Conservation (phyloP, 305 asterid species). For the Lippia alba region DNA sequence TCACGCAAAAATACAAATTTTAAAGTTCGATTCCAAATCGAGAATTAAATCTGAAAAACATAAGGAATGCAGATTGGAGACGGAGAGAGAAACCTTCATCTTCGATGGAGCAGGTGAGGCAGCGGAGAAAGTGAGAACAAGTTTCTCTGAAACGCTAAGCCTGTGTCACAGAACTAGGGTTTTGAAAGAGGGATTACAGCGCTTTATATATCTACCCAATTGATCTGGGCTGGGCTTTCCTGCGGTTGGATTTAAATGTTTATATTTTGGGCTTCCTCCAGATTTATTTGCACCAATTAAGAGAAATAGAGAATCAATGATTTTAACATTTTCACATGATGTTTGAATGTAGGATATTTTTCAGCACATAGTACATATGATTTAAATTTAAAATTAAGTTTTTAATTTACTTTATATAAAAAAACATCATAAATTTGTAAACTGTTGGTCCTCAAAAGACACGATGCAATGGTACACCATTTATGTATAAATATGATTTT, state of each 20-base stretch:
- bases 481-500: too few species aligned
- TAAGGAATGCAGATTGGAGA: neutral
- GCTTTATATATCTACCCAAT: neutral
- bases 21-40: neutral
- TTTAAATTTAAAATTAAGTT: too few species aligned
- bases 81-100: conserved; percentile 42
- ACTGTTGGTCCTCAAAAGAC: too few species aligned
- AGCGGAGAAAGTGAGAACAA: neutral
- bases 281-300: too few species aligned
- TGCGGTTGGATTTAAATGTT: neutral
- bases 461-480: too few species aligned
- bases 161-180: conserved; percentile 25
- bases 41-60: neutral
- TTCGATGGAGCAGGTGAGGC: conserved; percentile 37
- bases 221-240: neutral
- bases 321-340: too few species aligned
- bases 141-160: conserved; percentile 24
- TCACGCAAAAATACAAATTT: neutral
- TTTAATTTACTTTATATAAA: too few species aligned
- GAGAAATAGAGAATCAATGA: too few species aligned
- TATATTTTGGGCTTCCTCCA: too few species aligned
- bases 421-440: too few species aligned
- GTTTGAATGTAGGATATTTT: too few species aligned
- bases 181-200: neutral
- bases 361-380: too few species aligned